Evolutionary conservation across 768 basidiomycete genomes (phyloP).

Genomic region (Suillus luteus): DNA sequence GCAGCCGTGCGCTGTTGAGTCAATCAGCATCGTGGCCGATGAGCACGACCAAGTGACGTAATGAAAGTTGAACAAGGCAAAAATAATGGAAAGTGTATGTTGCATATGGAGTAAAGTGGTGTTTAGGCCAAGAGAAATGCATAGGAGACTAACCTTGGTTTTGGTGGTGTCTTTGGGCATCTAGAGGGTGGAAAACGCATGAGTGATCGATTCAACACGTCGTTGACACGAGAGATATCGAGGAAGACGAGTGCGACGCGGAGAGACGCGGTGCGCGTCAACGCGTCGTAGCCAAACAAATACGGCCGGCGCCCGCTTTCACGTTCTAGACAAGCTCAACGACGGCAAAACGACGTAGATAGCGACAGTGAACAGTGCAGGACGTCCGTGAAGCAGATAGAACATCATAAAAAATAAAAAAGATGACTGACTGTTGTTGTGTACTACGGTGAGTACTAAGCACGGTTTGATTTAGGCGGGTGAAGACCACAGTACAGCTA

Average conservation of each 20-base stretch:
- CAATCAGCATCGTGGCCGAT: slow-evolving; percentile 18
- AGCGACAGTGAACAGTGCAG: slow-evolving; percentile 17
- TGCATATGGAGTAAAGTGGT: slow-evolving; percentile 3
- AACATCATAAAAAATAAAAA: slow-evolving; percentile 24
- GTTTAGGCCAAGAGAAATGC: slow-evolving; percentile 13
- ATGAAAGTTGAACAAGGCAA: background rate
- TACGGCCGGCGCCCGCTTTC: slow-evolving; percentile 17
- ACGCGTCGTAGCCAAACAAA: slow-evolving; percentile 45
- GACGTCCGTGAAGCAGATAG: slow-evolving; percentile 28
- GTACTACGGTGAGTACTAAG: slow-evolving; percentile 28
- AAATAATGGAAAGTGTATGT: background rate
- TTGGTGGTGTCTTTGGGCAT: slow-evolving; percentile 82
- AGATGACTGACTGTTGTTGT: slow-evolving; percentile 31
- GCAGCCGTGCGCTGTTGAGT: slow-evolving; percentile 67
- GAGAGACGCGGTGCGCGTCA: slow-evolving; percentile 30
- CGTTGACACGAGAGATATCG: slow-evolving; percentile 28
- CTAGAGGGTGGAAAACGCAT: slow-evolving; percentile 41
- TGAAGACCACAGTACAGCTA: slow-evolving; percentile 36
- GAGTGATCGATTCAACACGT: slow-evolving; percentile 44
- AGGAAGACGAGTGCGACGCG: slow-evolving; percentile 18
- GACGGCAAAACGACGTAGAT: slow-evolving; percentile 23
- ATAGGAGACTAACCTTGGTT: slow-evolving; percentile 56
- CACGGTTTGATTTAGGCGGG: slow-evolving; percentile 36
- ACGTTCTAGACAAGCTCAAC: slow-evolving; percentile 19
- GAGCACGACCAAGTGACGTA: slow-evolving; percentile 5